phyloP scores from a whole-genome alignment of 495 filamentous ascomycete species.

The Neurospora sp. region DNA sequence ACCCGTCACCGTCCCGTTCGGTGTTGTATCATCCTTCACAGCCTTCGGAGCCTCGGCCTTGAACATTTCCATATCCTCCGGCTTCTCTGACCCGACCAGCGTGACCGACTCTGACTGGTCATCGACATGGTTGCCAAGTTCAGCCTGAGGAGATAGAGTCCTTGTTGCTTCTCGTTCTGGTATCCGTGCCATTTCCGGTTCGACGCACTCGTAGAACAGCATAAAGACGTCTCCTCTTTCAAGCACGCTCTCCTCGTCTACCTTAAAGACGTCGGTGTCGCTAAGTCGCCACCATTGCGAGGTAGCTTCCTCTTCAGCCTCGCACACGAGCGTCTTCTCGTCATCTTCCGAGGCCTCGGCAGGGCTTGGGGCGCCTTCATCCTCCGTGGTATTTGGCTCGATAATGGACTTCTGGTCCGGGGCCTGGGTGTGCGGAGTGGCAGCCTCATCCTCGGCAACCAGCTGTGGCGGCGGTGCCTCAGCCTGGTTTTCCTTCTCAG shows the following conservation, averaged over 20 bases:
- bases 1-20: background rate
- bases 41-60: background rate
- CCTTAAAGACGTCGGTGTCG: constrained; percentile 69
- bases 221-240: constrained; percentile 83
- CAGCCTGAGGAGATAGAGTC: background rate
- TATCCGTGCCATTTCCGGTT: constrained; percentile 22
- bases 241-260: constrained; percentile 63
- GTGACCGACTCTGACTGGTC: background rate
- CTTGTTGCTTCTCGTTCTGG: constrained; percentile 1
- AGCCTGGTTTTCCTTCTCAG: background rate
- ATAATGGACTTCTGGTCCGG: background rate
- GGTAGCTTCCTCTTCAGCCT: constrained; percentile 21
- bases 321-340: background rate
- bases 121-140: background rate
- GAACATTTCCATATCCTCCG: background rate
- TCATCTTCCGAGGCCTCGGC: background rate
- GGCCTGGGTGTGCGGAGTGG: background rate
- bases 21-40: background rate
- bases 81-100: background rate
- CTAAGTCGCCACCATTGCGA: constrained; percentile 72
- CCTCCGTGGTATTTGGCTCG: background rate
- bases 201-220: constrained; percentile 83
- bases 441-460: background rate
- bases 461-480: constrained; percentile 2
- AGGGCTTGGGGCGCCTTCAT: background rate